Base-by-base conservation (phyloP, 164 flowering plant genomes). In the Houttuynia cordata region DNA sequence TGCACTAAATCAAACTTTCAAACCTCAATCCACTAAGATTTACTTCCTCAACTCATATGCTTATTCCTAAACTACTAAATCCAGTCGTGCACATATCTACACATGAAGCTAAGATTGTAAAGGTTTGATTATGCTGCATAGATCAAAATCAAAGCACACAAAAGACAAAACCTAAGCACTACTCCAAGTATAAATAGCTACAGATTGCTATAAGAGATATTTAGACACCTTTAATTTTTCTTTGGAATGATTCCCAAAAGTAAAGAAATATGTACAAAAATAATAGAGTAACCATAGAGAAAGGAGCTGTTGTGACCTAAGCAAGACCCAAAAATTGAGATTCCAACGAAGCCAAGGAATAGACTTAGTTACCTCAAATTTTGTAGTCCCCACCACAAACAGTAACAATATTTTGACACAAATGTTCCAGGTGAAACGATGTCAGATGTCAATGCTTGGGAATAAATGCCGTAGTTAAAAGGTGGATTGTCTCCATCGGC, bases 361-460 rank as follows among this genome's bases (percentile, higher is more conserved):
- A 30, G 4, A 42, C 12, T 42, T 42, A 42, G 10, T 67, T 73
- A 85, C 99, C 99, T 94, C 68, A 94, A 76, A 74, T 91, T 94
- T 70, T 94, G 96, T 42, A 94, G 80, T 19, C 99, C 99, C 99
- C 99, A 94, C 99, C 99, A 94, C 66, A 94, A 74, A 67, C 97
- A 91, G 71, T 90, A 94, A 66, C 83, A 94, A 62, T 80, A 94
- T 73, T 94, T 94, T 3, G 96, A 73, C 65, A 87, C 7, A 70
- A 94, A 91, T 24, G 72, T 70, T 23, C 42, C 77, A 14, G 95
- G 77, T 49, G 80, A 60, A 69, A 81, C 83, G 65, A 91, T 74
- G 10, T 85, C 79, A 42, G 96, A 79, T 34, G 86, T 63, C 72
- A 94, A 70, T 64, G 96, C 99, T 56, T 81, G 81, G 52, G 25